phyloP scores from a whole-genome alignment of 2,329 filamentous ascomycete genomes.

The Pseudodiploospora longispora region DNA sequence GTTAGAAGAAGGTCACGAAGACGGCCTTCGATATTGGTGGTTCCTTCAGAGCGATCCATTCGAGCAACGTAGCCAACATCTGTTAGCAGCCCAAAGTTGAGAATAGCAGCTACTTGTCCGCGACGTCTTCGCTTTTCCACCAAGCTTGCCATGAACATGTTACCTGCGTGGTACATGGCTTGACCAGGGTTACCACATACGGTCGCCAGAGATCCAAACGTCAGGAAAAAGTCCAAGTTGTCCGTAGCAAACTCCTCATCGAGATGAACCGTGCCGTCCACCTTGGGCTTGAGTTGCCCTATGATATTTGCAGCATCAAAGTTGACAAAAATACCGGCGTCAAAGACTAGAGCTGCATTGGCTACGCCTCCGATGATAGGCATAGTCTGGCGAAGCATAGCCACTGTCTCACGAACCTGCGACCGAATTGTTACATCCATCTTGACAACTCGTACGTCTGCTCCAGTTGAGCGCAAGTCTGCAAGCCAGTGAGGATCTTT shows the following conservation, averaged over 20 bases:
- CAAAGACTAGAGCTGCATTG: neutral
- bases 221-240: neutral
- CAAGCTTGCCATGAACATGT: constrained; percentile 2
- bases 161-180: neutral
- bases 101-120: neutral
- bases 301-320: neutral
- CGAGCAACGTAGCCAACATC: constrained; percentile 1
- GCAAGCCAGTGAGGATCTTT: neutral
- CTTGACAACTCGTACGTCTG: neutral
- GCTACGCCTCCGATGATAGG: neutral
- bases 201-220: neutral
- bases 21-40: neutral
- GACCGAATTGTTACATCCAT: neutral
- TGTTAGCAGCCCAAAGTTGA: neutral
- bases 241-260: neutral
- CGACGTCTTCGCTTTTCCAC: neutral
- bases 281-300: neutral
- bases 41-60: neutral
- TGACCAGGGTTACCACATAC: neutral
- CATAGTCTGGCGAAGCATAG: constrained; percentile 1
- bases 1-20: neutral
- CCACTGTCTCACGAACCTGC: neutral
- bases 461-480: neutral
- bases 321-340: neutral
- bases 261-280: neutral